These are phyloP conservation scores for Laguncularia racemosa DNA, from an alignment of 345 rosid species.

Conservation along the genomic window DNA sequence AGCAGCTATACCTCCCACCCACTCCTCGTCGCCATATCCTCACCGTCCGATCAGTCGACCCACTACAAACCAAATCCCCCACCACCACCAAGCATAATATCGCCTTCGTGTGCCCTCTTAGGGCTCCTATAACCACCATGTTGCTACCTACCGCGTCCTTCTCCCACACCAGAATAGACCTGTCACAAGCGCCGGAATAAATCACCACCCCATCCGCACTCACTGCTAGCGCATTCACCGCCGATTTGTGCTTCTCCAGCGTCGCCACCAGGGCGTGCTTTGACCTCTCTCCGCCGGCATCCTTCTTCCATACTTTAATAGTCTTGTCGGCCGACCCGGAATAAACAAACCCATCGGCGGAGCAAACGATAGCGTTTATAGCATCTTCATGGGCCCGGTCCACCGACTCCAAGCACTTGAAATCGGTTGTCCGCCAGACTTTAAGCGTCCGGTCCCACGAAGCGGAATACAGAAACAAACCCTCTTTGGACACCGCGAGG, in stretches of 20 bases:
- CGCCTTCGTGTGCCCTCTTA: conserved; percentile 64
- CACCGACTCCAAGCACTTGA: conserved; percentile 56
- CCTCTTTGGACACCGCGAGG: conserved; percentile 35
- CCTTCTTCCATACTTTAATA: conserved; percentile 53
- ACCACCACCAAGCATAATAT: conserved; percentile 53
- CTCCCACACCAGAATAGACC: conserved; percentile 73
- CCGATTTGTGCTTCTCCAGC: conserved; percentile 52
- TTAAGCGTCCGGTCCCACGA: conserved; percentile 80
- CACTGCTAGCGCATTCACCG: conserved; percentile 65
- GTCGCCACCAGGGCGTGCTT: conserved; percentile 33
- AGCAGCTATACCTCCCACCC: conserved; percentile 33
- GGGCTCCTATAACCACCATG: conserved; percentile 56
- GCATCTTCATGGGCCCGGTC: conserved; percentile 67
- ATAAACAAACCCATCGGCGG: conserved; percentile 49
- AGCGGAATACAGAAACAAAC: conserved; percentile 53
- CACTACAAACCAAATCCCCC: conserved; percentile 51
- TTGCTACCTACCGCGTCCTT: conserved; percentile 17
- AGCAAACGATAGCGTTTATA: conserved; percentile 44
- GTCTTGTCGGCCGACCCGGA: conserved; percentile 74
- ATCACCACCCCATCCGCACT: conserved; percentile 47
- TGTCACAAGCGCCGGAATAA: conserved; percentile 75
- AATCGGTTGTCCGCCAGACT: conserved; percentile 56
- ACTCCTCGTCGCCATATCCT: conserved; percentile 56
- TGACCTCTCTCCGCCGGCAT: conserved; percentile 13
- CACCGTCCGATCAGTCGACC: conserved; percentile 58